phyloP scores from a whole-genome alignment of 257 asterid species.

The Gentiana straminea region DNA sequence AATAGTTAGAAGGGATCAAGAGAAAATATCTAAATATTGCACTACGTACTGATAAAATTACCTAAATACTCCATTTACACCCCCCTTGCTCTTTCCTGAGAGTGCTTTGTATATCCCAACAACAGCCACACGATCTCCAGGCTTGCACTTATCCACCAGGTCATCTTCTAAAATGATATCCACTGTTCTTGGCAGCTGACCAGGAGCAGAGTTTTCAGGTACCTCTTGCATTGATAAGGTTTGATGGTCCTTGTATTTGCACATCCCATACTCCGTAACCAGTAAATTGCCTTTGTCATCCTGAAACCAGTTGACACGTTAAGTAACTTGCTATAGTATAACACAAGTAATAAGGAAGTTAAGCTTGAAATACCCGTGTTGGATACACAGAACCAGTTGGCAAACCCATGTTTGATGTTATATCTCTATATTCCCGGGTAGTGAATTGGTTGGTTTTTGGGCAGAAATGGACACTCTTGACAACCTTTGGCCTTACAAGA shows the following conservation, averaged over 20 bases:
- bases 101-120: constrained; percentile 96
- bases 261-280: constrained; percentile 85
- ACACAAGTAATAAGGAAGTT: constrained; percentile 2
- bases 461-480: constrained; percentile 93
- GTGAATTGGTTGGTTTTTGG: constrained; percentile 64
- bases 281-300: constrained; percentile 84
- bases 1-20: neutral
- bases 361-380: constrained; percentile 51
- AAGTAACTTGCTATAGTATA: constrained; percentile 4
- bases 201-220: constrained; percentile 97
- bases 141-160: constrained; percentile 91
- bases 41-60: constrained; percentile 8
- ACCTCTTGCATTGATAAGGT: constrained; percentile 92
- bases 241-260: constrained; percentile 90
- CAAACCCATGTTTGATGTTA: constrained; percentile 83
- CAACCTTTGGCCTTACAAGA: constrained; percentile 98
- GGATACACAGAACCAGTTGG: constrained; percentile 98
- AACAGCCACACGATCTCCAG: constrained; percentile 92
- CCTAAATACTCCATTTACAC: constrained; percentile 97
- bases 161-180: constrained; percentile 89
- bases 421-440: constrained; percentile 80
- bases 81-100: constrained; percentile 82
- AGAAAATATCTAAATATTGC: neutral
- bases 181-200: constrained; percentile 93
- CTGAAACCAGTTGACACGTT: constrained; percentile 24